Evolutionary conservation across 345 rosid genomes (phyloP), one percentile per base, ranked within the genome.

Genomic region (Combretum micranthum): DNA sequence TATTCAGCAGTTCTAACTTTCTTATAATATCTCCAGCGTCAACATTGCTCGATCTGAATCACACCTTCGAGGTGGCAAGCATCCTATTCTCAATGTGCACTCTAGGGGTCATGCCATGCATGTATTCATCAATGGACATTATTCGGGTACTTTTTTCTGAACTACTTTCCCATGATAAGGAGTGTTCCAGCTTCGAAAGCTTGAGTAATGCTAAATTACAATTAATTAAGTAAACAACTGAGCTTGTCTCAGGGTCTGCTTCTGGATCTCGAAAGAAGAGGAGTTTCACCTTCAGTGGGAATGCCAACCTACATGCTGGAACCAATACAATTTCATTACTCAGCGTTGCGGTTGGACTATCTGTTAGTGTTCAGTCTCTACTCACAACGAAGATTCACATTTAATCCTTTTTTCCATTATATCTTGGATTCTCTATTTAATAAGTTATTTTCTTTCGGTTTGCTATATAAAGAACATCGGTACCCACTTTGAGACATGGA

Each of bases 51-150:
- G 84, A 44, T 53, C 82, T 13, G 87, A 90, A 64, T 68, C 80
- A 25, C 80, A 78, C 64, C 66, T 83, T 46, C 64, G 49, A 21
- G 68, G 79, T 20, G 82, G 81, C 32, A 54, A 56, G 20, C 65
- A 32, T 18, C 83, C 85, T 14, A 55, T 66, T 53, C 98, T 91
- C 59, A 77, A 64, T 9, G 83, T 82, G 51, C 73, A 70, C 37
- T 88, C 95, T 25, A 79, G 79, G 54, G 96, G 97, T 26, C 94
- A 87, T 71, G 94, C 73, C 53, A 64, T 84, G 61, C 92, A 77
- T 72, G 83, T 82, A n/a, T 91, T 91, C 66, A 55, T 87, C 67
- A 88, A 88, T 69, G 95, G 90, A 51, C 75, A 79, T 12, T 77
- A 76, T 60, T 69, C 87, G 65, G 98, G 98, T 83, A 60, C 50